Conservation (phyloP, 768 basidiomycete genomes). For the Termitomyces sp. region DNA sequence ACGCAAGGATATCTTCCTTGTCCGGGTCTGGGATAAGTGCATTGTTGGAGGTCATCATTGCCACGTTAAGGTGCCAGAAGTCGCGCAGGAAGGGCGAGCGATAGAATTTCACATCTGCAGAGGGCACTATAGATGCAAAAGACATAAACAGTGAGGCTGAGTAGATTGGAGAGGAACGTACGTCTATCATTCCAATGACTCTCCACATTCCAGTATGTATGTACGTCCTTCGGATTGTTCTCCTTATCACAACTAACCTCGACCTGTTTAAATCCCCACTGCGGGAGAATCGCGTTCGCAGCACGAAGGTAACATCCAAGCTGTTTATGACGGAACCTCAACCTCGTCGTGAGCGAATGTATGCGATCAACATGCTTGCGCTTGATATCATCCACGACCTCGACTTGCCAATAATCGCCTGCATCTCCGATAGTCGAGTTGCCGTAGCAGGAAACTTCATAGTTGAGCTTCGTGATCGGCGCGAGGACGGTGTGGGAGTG, state of each 20-base stretch:
- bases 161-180: conserved; percentile 36
- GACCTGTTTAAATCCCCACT: conserved; percentile 99
- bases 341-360: conserved; percentile 85
- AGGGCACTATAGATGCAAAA: conserved; percentile 54
- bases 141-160: background rate
- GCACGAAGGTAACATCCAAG: conserved; percentile 89
- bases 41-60: conserved; percentile 99
- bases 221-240: conserved; percentile 71
- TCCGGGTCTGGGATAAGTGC: conserved; percentile 96
- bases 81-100: conserved; percentile 90
- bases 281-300: conserved; percentile 83
- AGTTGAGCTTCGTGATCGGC: conserved; percentile 82
- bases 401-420: conserved; percentile 89
- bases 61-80: conserved; percentile 98
- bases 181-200: conserved; percentile 94
- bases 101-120: conserved; percentile 80
- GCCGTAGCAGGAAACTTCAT: conserved; percentile 94
- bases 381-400: conserved; percentile 87
- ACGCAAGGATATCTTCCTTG: conserved; percentile 97
- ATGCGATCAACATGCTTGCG: conserved; percentile 55
- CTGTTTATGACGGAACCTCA: conserved; percentile 75
- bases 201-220: conserved; percentile 98
- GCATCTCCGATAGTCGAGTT: conserved; percentile 83
- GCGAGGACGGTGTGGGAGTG: conserved; percentile 90
- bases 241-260: conserved; percentile 93